Evolutionary conservation across 2,329 filamentous ascomycete species (phyloP).

Genomic region (Fusarium foetens): DNA sequence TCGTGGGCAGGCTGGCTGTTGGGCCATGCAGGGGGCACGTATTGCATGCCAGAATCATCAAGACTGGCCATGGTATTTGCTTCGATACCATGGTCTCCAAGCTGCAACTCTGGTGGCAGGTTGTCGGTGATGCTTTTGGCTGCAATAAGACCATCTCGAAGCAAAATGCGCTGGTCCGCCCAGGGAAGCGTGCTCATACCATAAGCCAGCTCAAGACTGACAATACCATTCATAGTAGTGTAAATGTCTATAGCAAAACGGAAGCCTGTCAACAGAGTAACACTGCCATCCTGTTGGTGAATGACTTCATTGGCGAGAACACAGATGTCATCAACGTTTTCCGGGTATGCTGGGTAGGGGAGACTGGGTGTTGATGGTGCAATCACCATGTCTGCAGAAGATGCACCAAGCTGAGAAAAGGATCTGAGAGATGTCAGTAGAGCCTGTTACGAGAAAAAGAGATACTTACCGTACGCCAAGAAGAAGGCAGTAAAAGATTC

Average conservation of each 20-base stretch:
- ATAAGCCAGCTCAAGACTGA: conserved; percentile 84
- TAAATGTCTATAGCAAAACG: conserved; percentile 83
- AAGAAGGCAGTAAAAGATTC: conserved; percentile 87
- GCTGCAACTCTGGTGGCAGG: conserved; percentile 75
- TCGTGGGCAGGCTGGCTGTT: conserved; percentile 60
- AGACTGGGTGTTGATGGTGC: conserved; percentile 79
- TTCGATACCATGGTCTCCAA: conserved; percentile 56
- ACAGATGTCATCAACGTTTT: conserved; percentile 86
- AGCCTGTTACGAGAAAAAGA: conserved; percentile 2
- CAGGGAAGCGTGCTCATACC: conserved; percentile 81
- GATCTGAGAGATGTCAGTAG: conserved; percentile 61
- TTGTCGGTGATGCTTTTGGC: conserved; percentile 76
- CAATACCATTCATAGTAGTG: conserved; percentile 79
- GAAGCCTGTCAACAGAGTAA: conserved; percentile 82
- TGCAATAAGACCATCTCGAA: conserved; percentile 75
- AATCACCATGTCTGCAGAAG: conserved; percentile 77
- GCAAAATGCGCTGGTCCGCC: conserved; percentile 77
- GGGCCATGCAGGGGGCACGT: conserved; percentile 62
- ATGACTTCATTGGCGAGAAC: conserved; percentile 78
- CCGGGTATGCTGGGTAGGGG: conserved; percentile 80
- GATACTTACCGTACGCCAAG: conserved; percentile 71
- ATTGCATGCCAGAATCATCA: conserved; percentile 60
- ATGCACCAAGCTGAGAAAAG: conserved; percentile 79
- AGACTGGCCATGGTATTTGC: conserved; percentile 52
- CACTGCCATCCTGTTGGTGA: conserved; percentile 71